Percentiles rank a stretch among this genome's conserved stretches.
Conservation (phyloP, 2,329 filamentous ascomycete species). For the Amesomyces nigricolor region DNA sequence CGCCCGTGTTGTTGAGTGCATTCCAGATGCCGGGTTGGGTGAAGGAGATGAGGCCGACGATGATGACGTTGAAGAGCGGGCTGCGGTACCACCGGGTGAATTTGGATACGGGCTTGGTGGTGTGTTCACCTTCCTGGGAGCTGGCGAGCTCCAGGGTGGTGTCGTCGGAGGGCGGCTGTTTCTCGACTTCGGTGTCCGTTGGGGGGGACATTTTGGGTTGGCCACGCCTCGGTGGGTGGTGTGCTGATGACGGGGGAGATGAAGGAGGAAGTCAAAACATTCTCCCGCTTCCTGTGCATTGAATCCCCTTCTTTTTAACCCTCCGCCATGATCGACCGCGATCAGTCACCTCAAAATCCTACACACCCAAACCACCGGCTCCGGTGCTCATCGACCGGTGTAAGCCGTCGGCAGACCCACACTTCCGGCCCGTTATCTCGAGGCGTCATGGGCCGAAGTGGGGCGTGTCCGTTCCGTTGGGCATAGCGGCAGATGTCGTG, state of each 20-base stretch:
- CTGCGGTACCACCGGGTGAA: slow-evolving; percentile 38
- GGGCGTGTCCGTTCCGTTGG: background rate
- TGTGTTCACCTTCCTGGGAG: too few species aligned
- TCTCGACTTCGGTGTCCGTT: slow-evolving; percentile 6
- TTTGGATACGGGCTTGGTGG: slow-evolving; percentile 26
- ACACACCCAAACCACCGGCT: background rate
- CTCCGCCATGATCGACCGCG: background rate
- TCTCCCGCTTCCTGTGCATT: background rate
- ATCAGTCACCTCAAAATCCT: background rate
- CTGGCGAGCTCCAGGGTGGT: slow-evolving; percentile 5
- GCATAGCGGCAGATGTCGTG: slow-evolving; percentile 15
- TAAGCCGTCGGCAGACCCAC: background rate
- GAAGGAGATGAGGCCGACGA: slow-evolving; percentile 41
- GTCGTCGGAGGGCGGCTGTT: background rate
- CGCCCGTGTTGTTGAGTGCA: slow-evolving; percentile 38
- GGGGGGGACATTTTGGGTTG: slow-evolving; percentile 15
- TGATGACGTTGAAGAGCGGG: slow-evolving; percentile 42
- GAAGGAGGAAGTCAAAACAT: too few species aligned
- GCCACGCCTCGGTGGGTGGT: background rate
- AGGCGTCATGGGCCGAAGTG: slow-evolving; percentile 3
- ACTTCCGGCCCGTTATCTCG: background rate
- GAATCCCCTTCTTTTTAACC: background rate
- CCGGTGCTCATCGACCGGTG: background rate
- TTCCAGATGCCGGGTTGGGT: slow-evolving; percentile 45
- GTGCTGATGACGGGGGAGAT: background rate